These are phyloP conservation scores for Marchantia polymorpha DNA, from an alignment of 225 moss, liverwort and hornwort species.

Conservation along the genomic window DNA sequence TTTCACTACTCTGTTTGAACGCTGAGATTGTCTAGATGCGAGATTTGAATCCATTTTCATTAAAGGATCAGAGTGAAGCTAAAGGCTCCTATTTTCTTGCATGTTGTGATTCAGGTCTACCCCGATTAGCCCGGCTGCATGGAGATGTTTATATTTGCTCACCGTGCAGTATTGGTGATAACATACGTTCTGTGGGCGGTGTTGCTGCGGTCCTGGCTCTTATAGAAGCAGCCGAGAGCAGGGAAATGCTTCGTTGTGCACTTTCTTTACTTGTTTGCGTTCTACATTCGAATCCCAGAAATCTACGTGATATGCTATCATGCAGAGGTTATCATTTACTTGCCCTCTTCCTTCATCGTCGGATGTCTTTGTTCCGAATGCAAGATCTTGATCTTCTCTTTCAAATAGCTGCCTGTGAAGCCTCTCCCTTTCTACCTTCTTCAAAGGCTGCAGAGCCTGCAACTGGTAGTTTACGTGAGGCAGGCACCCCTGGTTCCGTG, in stretches of 20 bases:
- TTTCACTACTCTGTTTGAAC: background rate
- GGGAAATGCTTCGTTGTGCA: constrained; percentile 80
- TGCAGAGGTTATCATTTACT: constrained; percentile 91
- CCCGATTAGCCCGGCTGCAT: constrained; percentile 61
- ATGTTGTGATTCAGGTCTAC: constrained; percentile 57
- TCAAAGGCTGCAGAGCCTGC: constrained; percentile 37
- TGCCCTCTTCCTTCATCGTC: constrained; percentile 88
- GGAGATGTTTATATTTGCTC: constrained; percentile 86
- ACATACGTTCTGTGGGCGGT: constrained; percentile 80
- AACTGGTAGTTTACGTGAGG: constrained; percentile 4
- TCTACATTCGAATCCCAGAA: constrained; percentile 72
- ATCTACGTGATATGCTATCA: constrained; percentile 74
- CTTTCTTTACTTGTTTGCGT: constrained; percentile 73
- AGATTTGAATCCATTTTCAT: background rate
- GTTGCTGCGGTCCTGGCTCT: constrained; percentile 88
- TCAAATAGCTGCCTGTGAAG: constrained; percentile 88
- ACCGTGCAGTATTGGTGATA: constrained; percentile 77
- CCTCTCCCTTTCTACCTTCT: constrained; percentile 48
- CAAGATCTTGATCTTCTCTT: constrained; percentile 83
- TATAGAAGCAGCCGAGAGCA: constrained; percentile 82
- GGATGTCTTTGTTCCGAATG: constrained; percentile 63
- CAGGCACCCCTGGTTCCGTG: constrained; percentile 23
- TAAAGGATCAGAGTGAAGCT: background rate
- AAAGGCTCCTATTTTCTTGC: background rate
- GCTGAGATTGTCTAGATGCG: background rate